A percentile compares a stretch with the other conserved stretches of the same genome.
Conservation (phyloP, 805 yeast genomes). For the Debaryomyces hansenii region DNA sequence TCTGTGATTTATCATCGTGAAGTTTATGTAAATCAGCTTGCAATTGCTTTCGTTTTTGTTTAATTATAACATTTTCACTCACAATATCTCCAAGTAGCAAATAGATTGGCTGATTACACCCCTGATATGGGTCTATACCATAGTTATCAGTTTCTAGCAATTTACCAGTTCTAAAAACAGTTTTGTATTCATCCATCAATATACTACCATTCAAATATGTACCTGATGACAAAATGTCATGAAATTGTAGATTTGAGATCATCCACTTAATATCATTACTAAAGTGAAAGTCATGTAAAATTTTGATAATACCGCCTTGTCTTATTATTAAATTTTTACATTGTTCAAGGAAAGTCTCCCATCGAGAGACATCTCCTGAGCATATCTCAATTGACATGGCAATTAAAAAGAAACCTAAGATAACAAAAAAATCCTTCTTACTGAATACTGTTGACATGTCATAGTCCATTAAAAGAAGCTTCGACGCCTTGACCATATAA, state of each 20-base stretch:
- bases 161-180: constrained; percentile 9
- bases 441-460: constrained; percentile 3
- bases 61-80: no score
- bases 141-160: constrained; percentile 15
- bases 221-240: constrained; percentile 17
- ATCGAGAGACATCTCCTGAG: constrained; percentile 17
- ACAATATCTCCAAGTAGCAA: constrained; percentile 14
- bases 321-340: constrained; percentile 8
- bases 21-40: not conserved
- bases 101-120: constrained; percentile 18
- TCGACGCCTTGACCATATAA: not conserved
- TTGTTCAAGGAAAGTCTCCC: constrained; percentile 13
- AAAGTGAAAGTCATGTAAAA: constrained; percentile 12
- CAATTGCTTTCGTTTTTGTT: not conserved
- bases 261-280: constrained; percentile 21
- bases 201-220: constrained; percentile 15
- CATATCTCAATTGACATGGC: constrained; percentile 10
- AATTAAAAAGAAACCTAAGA: constrained; percentile 13
- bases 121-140: constrained; percentile 27
- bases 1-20: not conserved
- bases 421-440: constrained; percentile 13
- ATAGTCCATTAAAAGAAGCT: not conserved
- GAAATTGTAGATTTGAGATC: constrained; percentile 20
- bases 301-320: constrained; percentile 15
- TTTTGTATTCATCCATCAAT: constrained; percentile 12